Evolutionary conservation across 352 stramenopile genomes (phyloP).

Genomic region (Phytophthora pluvialis): DNA sequence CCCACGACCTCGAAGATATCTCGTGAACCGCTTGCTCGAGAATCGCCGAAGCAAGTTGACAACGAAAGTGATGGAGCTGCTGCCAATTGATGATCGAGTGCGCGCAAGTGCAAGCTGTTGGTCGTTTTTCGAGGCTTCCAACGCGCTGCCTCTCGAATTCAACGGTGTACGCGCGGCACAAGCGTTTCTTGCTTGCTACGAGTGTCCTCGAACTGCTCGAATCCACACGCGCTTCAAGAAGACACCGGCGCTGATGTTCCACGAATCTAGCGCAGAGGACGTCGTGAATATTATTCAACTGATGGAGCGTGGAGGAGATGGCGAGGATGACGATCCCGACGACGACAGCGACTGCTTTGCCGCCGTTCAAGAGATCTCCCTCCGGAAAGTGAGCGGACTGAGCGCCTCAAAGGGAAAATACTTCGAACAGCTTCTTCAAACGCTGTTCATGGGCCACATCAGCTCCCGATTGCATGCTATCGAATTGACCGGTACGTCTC

Average conservation of each 20-base stretch:
- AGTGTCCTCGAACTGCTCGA: slow-evolving; percentile 21
- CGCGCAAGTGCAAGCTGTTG: slow-evolving; percentile 35
- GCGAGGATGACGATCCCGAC: slow-evolving; percentile 18
- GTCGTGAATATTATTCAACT: slow-evolving; percentile 42
- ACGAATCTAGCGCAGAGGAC: slow-evolving; percentile 25
- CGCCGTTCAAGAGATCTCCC: slow-evolving; percentile 36
- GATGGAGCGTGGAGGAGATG: slow-evolving; percentile 35
- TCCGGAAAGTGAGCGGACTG: slow-evolving; percentile 40
- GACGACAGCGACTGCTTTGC: slow-evolving; percentile 49
- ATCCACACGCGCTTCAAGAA: slow-evolving; percentile 39
- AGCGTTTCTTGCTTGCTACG: slow-evolving; percentile 30
- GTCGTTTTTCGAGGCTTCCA: slow-evolving; percentile 37
- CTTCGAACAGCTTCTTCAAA: slow-evolving; percentile 62
- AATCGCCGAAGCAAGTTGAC: slow-evolving; percentile 19
- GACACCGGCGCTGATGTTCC: slow-evolving; percentile 30
- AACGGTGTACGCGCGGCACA: not conserved
- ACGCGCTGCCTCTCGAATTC: slow-evolving; percentile 40
- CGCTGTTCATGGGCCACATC: slow-evolving; percentile 59
- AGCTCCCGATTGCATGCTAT: slow-evolving; percentile 41
- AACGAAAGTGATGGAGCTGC: slow-evolving; percentile 33
- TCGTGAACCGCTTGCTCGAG: slow-evolving; percentile 35
- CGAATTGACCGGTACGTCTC: slow-evolving; percentile 36
- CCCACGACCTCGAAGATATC: slow-evolving; percentile 45
- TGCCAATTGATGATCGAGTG: slow-evolving; percentile 39
- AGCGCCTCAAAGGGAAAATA: slow-evolving; percentile 15